Evolutionary conservation across 2,329 filamentous ascomycete species (phyloP).

Genomic region (Pseudomassariella vexata): DNA sequence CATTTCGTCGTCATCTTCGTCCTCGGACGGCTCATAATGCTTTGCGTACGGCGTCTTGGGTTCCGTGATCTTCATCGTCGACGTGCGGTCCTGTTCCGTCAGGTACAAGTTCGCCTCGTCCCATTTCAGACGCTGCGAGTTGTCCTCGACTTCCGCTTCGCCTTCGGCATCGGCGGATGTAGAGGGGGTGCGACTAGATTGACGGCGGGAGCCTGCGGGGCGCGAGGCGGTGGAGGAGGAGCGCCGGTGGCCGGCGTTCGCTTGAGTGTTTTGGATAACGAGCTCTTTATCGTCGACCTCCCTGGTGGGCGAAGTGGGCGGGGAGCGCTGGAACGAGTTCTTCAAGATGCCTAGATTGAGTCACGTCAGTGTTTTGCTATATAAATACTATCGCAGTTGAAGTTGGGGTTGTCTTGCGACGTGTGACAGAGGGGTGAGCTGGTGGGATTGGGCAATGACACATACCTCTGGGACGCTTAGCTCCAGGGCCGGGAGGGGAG

Average conservation of each 20-base stretch:
- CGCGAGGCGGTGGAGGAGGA: constrained; percentile 70
- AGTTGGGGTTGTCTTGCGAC: no score
- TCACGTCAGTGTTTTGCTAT: no score
- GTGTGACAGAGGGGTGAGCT: no score
- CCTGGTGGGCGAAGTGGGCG: constrained; percentile 44
- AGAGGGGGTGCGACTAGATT: constrained; percentile 49
- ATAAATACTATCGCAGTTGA: no score
- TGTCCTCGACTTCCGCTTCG: constrained; percentile 34
- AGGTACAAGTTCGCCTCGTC: constrained; percentile 97
- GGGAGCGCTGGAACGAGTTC: constrained; percentile 67
- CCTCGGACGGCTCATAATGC: constrained; percentile 84
- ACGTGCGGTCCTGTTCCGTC: constrained; percentile 89
- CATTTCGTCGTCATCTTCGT: constrained; percentile 75
- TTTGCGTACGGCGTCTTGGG: constrained; percentile 96
- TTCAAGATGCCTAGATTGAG: constrained; percentile 90
- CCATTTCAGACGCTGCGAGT: constrained; percentile 83
- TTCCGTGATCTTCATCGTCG: constrained; percentile 98
- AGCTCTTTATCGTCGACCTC: constrained; percentile 71
- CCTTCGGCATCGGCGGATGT: constrained; percentile 39
- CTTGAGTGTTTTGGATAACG: constrained; percentile 87
- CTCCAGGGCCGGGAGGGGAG: constrained; percentile 11
- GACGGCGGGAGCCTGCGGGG: constrained; percentile 62
- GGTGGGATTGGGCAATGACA: no score
- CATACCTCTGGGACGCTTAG: constrained; percentile 25
- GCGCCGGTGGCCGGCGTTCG: constrained; percentile 84